Evolutionary conservation across 2,329 filamentous ascomycete species (phyloP).

Genomic region (Beauveria rudraprayagi): DNA sequence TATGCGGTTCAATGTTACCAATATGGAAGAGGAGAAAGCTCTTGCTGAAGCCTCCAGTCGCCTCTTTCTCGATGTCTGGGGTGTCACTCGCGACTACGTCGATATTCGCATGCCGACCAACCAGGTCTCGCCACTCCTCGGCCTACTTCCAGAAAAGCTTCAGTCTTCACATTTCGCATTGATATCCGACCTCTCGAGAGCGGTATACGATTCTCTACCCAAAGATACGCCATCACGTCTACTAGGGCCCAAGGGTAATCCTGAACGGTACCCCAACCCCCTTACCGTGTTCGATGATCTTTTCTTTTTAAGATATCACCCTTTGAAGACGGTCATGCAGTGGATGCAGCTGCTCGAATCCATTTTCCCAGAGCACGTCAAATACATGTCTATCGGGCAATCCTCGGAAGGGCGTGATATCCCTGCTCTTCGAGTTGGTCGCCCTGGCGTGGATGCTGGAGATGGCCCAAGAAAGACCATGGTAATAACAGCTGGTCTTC

Average conservation of each 20-base stretch:
- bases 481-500: slow-evolving; percentile 75
- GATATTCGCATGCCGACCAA: slow-evolving; percentile 75
- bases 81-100: slow-evolving; percentile 70
- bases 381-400: slow-evolving; percentile 68
- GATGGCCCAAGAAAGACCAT: slow-evolving; percentile 60
- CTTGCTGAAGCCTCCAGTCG: slow-evolving; percentile 65
- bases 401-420: slow-evolving; percentile 86
- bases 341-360: slow-evolving; percentile 89
- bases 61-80: slow-evolving; percentile 86
- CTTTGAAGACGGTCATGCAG: slow-evolving; percentile 68
- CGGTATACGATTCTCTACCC: slow-evolving; percentile 52
- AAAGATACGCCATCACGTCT: slow-evolving; percentile 15
- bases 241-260: slow-evolving; percentile 20
- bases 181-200: slow-evolving; percentile 71
- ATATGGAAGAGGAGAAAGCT: slow-evolving; percentile 57
- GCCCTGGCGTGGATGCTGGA: slow-evolving; percentile 35
- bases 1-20: slow-evolving; percentile 74
- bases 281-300: slow-evolving; percentile 52
- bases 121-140: slow-evolving; percentile 69
- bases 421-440: slow-evolving; percentile 68
- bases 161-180: slow-evolving; percentile 64
- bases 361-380: slow-evolving; percentile 78
- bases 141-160: slow-evolving; percentile 67
- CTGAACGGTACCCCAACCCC: slow-evolving; percentile 23
- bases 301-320: slow-evolving; percentile 91